Evolutionary conservation across 129 eudicot genomes (phyloP).

Genomic region (Scalesia atractyloides): DNA sequence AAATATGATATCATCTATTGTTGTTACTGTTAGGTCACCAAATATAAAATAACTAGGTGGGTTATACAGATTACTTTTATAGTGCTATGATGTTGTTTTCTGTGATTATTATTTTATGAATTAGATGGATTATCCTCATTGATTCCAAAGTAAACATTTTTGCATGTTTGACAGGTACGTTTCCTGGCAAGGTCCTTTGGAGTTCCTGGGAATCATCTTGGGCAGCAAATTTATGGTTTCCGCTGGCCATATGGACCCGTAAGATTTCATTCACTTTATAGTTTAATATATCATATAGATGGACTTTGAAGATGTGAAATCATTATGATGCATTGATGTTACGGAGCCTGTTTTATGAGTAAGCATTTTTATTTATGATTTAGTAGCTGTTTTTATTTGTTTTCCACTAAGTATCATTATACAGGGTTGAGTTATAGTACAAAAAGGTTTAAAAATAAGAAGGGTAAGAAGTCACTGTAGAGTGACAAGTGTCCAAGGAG

Average conservation of each 20-base stretch:
- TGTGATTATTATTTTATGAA: background rate
- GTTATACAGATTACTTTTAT: background rate
- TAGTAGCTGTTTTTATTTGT: background rate
- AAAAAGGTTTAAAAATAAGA: too few relatives aligned
- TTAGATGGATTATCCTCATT: slow-evolving; percentile 2
- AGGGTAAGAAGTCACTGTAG: too few relatives aligned
- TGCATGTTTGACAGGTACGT: slow-evolving; percentile 65
- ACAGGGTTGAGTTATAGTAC: too few relatives aligned
- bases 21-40: background rate
- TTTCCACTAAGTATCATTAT: too few relatives aligned
- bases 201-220: slow-evolving; percentile 98
- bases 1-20: background rate
- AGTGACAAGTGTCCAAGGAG: too few relatives aligned
- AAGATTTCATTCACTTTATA: slow-evolving; percentile 32
- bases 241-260: slow-evolving; percentile 99
- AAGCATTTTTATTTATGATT: slow-evolving; percentile 8
- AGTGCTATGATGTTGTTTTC: slow-evolving; percentile 4
- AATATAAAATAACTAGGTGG: background rate
- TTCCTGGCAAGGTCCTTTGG: slow-evolving; percentile 95
- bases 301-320: background rate
- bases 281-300: background rate
- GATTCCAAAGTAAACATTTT: slow-evolving; percentile 4
- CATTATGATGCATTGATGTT: background rate
- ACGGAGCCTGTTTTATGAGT: slow-evolving; percentile 5
- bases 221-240: slow-evolving; percentile 99